Evolutionary conservation across 2,329 filamentous ascomycete species (phyloP).

Genomic region (Fusarium abutilonis): DNA sequence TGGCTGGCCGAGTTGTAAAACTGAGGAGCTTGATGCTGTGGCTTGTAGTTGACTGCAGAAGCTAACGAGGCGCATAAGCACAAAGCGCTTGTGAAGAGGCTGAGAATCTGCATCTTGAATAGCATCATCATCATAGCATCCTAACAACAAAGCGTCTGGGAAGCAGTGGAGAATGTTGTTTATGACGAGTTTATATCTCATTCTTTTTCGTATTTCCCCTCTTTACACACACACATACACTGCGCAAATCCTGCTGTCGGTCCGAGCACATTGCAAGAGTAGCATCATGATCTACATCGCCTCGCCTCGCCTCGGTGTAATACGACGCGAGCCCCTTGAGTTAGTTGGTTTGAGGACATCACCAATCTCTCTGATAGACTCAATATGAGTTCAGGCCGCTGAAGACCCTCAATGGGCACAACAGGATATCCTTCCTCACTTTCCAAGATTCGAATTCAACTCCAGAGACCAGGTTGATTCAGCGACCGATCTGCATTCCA

Average conservation of each 20-base stretch:
- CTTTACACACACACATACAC: conserved; percentile 1
- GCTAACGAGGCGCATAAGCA: conserved; percentile 13
- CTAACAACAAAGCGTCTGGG: neutral
- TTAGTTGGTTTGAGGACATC: neutral
- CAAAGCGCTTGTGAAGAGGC: neutral
- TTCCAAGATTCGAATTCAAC: neutral
- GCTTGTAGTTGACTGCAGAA: neutral
- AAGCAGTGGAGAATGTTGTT: neutral
- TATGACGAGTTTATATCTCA: neutral
- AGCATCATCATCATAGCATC: neutral
- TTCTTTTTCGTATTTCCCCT: conserved; percentile 24
- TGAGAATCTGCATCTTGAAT: conserved; percentile 8
- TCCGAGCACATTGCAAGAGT: conserved; percentile 18
- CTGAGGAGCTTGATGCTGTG: conserved; percentile 33
- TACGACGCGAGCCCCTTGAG: conserved; percentile 1
- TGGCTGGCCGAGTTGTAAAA: conserved; percentile 50
- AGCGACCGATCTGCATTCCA: conserved; percentile 18
- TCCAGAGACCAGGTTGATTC: conserved; percentile 8
- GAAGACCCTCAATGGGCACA: neutral
- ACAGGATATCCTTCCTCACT: neutral
- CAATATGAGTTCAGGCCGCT: neutral
- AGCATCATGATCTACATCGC: conserved; percentile 9
- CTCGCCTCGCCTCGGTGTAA: conserved; percentile 12
- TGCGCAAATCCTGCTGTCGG: conserved; percentile 8
- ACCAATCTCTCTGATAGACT: neutral